phyloP scores from a whole-genome alignment of 345 rosid genomes.

The Xanthoceras sorbifolium region DNA sequence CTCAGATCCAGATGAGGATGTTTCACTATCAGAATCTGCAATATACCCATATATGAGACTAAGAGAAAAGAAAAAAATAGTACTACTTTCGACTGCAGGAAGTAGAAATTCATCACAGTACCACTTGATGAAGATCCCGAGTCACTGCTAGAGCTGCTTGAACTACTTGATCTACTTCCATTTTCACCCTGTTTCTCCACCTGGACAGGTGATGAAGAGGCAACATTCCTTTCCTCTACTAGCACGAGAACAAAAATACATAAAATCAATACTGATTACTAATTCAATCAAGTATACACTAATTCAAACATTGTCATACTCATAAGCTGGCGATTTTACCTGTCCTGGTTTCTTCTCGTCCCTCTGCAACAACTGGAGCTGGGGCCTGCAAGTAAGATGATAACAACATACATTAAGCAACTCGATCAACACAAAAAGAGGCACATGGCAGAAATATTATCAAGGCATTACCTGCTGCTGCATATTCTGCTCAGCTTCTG shows the following conservation, averaged over 20 bases:
- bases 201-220: slow-evolving; percentile 53
- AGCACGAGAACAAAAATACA: slow-evolving; percentile 10
- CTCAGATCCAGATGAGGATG: slow-evolving; percentile 93
- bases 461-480: slow-evolving; percentile 55
- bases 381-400: slow-evolving; percentile 47
- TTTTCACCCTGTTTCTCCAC: slow-evolving; percentile 60
- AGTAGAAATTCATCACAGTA: slow-evolving; percentile 30
- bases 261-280: slow-evolving; percentile 5
- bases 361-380: slow-evolving; percentile 44
- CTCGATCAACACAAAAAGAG: background rate
- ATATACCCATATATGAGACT: slow-evolving; percentile 22
- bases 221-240: slow-evolving; percentile 59
- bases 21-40: slow-evolving; percentile 91
- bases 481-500: slow-evolving; percentile 57
- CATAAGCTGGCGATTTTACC: slow-evolving; percentile 37
- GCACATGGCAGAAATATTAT: background rate
- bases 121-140: slow-evolving; percentile 98
- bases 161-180: slow-evolving; percentile 84
- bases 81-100: background rate
- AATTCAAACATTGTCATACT: background rate
- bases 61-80: slow-evolving; percentile 1
- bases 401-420: slow-evolving; percentile 10
- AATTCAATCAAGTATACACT: slow-evolving; percentile 13
- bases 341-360: slow-evolving; percentile 56
- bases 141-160: slow-evolving; percentile 95